Conservation (phyloP, 1,284 basidiomycete genomes). For the Tranzscheliella williamsii region DNA sequence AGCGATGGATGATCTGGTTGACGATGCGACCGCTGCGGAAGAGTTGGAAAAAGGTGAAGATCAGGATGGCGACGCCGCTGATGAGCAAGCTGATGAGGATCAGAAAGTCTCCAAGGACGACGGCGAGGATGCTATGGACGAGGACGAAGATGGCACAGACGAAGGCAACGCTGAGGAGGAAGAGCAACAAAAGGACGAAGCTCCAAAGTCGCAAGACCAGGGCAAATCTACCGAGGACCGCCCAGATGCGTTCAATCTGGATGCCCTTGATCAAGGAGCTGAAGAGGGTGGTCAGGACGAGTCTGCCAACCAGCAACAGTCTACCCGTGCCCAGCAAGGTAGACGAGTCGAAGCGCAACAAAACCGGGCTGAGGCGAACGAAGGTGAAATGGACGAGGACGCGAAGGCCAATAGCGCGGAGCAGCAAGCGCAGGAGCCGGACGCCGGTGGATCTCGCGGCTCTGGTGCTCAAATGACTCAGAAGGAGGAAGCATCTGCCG, state of each 20-base stretch:
- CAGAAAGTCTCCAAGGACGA: conserved; percentile 32
- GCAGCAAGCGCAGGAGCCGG: conserved; percentile 50
- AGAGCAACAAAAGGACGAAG: neutral
- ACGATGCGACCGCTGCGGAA: conserved; percentile 40
- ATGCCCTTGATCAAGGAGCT: conserved; percentile 33
- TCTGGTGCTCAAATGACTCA: conserved; percentile 12
- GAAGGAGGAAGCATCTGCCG: conserved; percentile 10
- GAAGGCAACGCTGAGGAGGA: conserved; percentile 9
- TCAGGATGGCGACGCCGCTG: conserved; percentile 11
- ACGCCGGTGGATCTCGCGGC: conserved; percentile 11
- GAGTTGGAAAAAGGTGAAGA: conserved; percentile 55
- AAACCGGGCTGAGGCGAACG: conserved; percentile 43
- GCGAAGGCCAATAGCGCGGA: conserved; percentile 56
- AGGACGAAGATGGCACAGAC: conserved; percentile 32
- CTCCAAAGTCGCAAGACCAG: conserved; percentile 57
- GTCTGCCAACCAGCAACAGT: conserved; percentile 35
- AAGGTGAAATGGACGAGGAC: conserved; percentile 49
- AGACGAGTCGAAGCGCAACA: conserved; percentile 27
- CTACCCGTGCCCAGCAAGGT: conserved; percentile 27
- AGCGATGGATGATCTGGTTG: conserved; percentile 32
- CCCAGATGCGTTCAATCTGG: conserved; percentile 22
- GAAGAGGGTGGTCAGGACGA: conserved; percentile 36
- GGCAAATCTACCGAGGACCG: conserved; percentile 2
- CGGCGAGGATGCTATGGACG: conserved; percentile 35
- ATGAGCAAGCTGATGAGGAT: conserved; percentile 29